These are phyloP conservation scores for Cadophora sp. DNA, from an alignment of 2,329 filamentous ascomycete species.

Conservation along the genomic window DNA sequence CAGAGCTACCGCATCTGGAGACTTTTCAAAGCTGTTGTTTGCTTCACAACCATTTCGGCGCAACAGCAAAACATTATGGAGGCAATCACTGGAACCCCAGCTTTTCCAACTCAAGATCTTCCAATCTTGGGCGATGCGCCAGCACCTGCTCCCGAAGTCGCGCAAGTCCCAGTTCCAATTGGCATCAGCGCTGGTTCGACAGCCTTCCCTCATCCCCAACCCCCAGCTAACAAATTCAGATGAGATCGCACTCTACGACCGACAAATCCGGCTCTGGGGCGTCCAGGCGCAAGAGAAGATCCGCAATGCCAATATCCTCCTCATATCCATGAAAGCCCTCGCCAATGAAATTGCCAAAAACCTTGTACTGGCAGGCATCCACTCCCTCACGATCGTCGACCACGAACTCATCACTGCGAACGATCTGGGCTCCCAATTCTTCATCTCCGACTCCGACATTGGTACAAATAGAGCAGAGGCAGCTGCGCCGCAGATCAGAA, in stretches of 20 bases:
- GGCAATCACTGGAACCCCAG: neutral
- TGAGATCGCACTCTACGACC: slow-evolving; percentile 96
- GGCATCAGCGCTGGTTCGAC: slow-evolving; percentile 49
- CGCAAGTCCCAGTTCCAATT: slow-evolving; percentile 27
- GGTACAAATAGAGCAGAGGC: slow-evolving; percentile 87
- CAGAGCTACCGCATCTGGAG: neutral
- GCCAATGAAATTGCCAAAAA: slow-evolving; percentile 98
- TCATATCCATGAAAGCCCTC: slow-evolving; percentile 86
- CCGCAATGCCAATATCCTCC: slow-evolving; percentile 85
- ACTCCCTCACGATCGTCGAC: slow-evolving; percentile 88
- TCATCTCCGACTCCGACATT: slow-evolving; percentile 72
- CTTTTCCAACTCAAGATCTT: slow-evolving; percentile 20
- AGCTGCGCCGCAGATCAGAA: slow-evolving; percentile 77
- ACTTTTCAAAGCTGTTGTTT: neutral
- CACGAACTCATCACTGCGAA: slow-evolving; percentile 75
- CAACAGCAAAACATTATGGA: slow-evolving; percentile 19
- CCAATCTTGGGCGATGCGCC: slow-evolving; percentile 22
- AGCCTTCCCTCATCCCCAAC: neutral
- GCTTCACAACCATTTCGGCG: neutral
- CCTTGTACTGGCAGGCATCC: slow-evolving; percentile 90
- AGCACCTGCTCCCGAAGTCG: neutral
- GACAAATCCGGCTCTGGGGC: slow-evolving; percentile 97
- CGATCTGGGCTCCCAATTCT: slow-evolving; percentile 84
- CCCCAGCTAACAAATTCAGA: slow-evolving; percentile 57
- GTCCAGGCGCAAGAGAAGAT: slow-evolving; percentile 94